Evolutionary conservation across 1,139 yeast genomes (phyloP), one percentile per base, ranked within the genome.

Genomic region (Nakaseomyces nivariensis): DNA sequence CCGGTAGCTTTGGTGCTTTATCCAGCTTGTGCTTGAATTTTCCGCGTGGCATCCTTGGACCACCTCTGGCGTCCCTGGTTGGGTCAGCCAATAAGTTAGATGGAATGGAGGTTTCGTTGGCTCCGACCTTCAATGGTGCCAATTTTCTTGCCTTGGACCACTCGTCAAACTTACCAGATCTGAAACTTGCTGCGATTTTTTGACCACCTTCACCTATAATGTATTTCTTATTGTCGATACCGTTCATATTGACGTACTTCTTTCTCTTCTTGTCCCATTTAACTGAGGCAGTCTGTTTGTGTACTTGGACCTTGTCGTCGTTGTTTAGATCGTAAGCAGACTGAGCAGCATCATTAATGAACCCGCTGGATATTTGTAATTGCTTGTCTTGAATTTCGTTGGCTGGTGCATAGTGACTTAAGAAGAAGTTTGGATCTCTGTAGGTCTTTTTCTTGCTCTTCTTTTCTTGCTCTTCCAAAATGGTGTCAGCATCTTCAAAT

Each of bases 171-270:
- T 89, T 81, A 49, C 99, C 99, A 4, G 95, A 83, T 62, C 87
- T 77, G 70, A 83, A 89, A 24, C 95, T 77, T 1, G 98, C 98
- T 4, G 98, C 97, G 51, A 94, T 81, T 67, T 79, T 81, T 61
- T 86, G 90, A 7, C 99, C 99, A 67, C 88, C 83, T 67, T 94
- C 99, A 56, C 97, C 95, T 56, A 89, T 84, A 60, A 94, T 92
- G 67, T 76, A 92, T 70, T 87, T 90, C 66, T 83, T 80, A 46
- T 66, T 66, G 62, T 86, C 92, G 27, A 85, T 78, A 52, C 94
- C 86, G 59, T 79, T 82, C 22, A 87, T 75, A 64, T 89, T 88
- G 63, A 90, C 77, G 67, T 87, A 92, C 58, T 89, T 89, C 59
- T 95, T 95, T 68, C 87, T 85, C 77, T 89, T 89, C 68, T 80